Conservation (phyloP, 345 rosid species). For the Aethionema arabicum region DNA sequence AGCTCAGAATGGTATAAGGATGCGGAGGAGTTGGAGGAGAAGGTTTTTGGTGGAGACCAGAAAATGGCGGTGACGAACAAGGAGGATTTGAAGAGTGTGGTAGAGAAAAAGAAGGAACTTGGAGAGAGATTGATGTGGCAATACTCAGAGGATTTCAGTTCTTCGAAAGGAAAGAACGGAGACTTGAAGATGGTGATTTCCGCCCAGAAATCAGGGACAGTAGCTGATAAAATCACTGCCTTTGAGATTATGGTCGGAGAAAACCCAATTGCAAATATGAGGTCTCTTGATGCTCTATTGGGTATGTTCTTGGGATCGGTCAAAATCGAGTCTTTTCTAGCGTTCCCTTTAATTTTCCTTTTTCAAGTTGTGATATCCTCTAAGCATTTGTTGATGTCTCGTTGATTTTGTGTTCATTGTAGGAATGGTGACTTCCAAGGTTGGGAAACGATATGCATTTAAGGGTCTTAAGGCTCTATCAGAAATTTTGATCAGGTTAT, state of each 20-base stretch:
- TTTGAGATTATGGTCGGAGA: slow-evolving; percentile 85
- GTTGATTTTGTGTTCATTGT: slow-evolving; percentile 29
- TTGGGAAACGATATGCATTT: slow-evolving; percentile 89
- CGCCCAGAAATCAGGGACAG: slow-evolving; percentile 95
- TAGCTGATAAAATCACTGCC: slow-evolving; percentile 86
- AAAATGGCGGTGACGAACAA: slow-evolving; percentile 42
- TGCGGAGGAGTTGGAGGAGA: slow-evolving; percentile 68
- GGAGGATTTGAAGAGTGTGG: slow-evolving; percentile 53
- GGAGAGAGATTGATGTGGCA: slow-evolving; percentile 90
- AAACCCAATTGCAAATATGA: slow-evolving; percentile 85
- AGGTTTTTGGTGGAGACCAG: slow-evolving; percentile 50
- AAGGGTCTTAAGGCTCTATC: slow-evolving; percentile 82
- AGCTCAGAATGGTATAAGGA: slow-evolving; percentile 74
- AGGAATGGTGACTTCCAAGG: slow-evolving; percentile 95
- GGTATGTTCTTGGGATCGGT: slow-evolving; percentile 44
- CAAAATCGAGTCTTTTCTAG: not conserved
- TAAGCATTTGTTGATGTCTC: slow-evolving; percentile 5
- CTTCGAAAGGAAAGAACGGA: slow-evolving; percentile 65
- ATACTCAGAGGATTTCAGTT: slow-evolving; percentile 61
- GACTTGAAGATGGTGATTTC: slow-evolving; percentile 83
- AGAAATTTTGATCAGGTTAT: slow-evolving; percentile 79
- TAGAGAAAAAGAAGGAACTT: slow-evolving; percentile 64
- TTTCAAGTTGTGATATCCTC: not conserved
- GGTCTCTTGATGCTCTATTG: slow-evolving; percentile 85
- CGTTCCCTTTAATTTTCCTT: not conserved